Percentiles rank a stretch among this genome's conserved stretches.
These are phyloP conservation scores for Beauveria pseudobassiana DNA, from an alignment of 2,329 filamentous ascomycete genomes.

Conservation along the genomic window DNA sequence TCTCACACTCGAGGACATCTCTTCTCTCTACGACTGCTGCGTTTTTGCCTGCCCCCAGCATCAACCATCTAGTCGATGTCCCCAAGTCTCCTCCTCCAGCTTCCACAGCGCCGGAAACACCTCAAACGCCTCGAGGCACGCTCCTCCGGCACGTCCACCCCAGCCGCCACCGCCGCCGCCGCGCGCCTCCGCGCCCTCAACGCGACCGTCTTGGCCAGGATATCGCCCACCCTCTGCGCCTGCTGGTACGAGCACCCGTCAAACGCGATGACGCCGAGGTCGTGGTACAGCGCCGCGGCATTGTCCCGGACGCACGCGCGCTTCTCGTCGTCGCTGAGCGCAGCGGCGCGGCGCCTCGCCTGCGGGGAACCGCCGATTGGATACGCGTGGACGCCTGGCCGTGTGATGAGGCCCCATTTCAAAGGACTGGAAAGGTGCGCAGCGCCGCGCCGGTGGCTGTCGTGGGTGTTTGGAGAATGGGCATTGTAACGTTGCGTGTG, in stretches of 20 bases:
- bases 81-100: slow-evolving; percentile 70
- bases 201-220: slow-evolving; percentile 18
- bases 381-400: not conserved
- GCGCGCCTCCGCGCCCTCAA: slow-evolving; percentile 2
- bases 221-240: slow-evolving; percentile 16
- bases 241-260: slow-evolving; percentile 19
- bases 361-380: not conserved
- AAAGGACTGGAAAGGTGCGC: not conserved
- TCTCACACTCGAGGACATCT: no score
- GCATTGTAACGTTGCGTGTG: no score
- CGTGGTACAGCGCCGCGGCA: slow-evolving; percentile 19
- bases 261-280: slow-evolving; percentile 25
- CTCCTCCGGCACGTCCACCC: not conserved
- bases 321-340: not conserved
- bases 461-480: not conserved
- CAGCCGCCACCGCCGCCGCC: not conserved
- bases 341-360: not conserved
- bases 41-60: not conserved
- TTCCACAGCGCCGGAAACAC: slow-evolving; percentile 52
- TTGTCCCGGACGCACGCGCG: not conserved
- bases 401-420: slow-evolving; percentile 1
- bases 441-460: not conserved
- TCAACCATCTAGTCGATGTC: slow-evolving; percentile 51
- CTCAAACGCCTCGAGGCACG: slow-evolving; percentile 35
- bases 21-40: not conserved